Evolutionary conservation across 2,329 filamentous ascomycete genomes (phyloP).

Genomic region (Xenoacremonium recifei): DNA sequence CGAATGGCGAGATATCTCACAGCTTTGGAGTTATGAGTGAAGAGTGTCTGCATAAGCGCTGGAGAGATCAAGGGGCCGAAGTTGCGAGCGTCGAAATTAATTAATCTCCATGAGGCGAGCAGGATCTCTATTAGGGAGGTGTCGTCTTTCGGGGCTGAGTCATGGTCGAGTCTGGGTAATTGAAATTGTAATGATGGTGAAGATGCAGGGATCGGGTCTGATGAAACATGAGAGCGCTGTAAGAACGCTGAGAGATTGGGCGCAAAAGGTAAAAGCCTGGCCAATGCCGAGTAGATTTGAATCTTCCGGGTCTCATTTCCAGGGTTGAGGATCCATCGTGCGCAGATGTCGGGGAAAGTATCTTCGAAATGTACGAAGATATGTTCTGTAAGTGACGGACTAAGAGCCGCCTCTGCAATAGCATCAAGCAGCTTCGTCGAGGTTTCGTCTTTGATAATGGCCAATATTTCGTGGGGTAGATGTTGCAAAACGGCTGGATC

Average conservation of each 20-base stretch:
- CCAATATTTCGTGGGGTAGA: conserved; percentile 68
- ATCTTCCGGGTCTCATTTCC: conserved; percentile 37
- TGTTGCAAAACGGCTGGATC: conserved; percentile 54
- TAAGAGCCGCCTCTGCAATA: conserved; percentile 67
- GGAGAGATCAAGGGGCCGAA: conserved; percentile 67
- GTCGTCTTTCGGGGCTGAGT: conserved; percentile 20
- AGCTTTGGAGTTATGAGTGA: conserved; percentile 56
- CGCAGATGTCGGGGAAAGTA: conserved; percentile 78
- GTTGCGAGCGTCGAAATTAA: conserved; percentile 69
- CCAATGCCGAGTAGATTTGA: conserved; percentile 67
- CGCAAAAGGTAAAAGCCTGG: conserved; percentile 77
- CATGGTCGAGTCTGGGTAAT: conserved; percentile 29
- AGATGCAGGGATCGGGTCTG: conserved; percentile 11
- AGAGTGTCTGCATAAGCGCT: conserved; percentile 65
- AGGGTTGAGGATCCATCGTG: conserved; percentile 66
- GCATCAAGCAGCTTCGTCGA: conserved; percentile 68
- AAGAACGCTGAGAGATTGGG: conserved; percentile 76
- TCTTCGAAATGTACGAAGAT: conserved; percentile 74
- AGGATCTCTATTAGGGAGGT: conserved; percentile 28
- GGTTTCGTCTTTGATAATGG: conserved; percentile 62
- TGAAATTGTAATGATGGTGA: conserved; percentile 28
- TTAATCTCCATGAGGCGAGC: conserved; percentile 67
- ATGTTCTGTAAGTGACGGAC: conserved; percentile 66
- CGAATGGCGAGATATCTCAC: conserved; percentile 81
- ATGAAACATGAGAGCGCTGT: conserved; percentile 32